Evolutionary conservation across 106 monocot genomes (phyloP), one percentile per base, ranked within the genome.

Genomic region (Triglochin maritima): DNA sequence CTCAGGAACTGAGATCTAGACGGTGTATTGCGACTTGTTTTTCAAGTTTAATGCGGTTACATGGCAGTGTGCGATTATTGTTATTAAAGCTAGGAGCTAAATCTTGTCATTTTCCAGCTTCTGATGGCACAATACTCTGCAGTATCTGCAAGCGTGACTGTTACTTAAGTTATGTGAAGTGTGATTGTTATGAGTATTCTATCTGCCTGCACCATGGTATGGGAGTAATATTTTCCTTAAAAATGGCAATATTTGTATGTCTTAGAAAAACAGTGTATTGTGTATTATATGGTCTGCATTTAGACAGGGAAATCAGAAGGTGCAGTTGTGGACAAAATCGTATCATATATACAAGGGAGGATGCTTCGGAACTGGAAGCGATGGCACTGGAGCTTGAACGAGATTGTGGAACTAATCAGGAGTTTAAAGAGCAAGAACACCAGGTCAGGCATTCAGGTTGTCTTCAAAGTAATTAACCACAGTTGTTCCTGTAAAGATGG

Each of bases 171-270:
- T 71, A 85, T 76, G 76, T 85, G n/a, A 78, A 44, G 59, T 89
- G 88, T 61, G 69, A 73, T 62, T 89, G 88, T 56, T 51, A 60
- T 47, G 63, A 69, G 52, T 59, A 78, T 65, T 79, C 84, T 16
- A 75, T 85, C 41, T 89, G 88, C 49, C 75, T 89, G 16, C 78
- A 71, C 60, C 88, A 89, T 77, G 84, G 88, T 88, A 88, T 53
- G 4, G 3, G n/a, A 44, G 0, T 46, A 3, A 7, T 11, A 57
- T 56, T 50, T 47, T 11, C 48, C 16, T 62, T 29, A 6, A 49
- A 5, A 48, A 7, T 68, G 50, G 41, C 42, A 16, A 48, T 16
- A 12, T 41, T 56, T 71, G 1, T 3, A 50, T 67, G n/a, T 53
- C 2, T 52, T 62, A 5, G 41, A 3, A 6, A 2, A 11, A 13